Base-by-base conservation (phyloP, 2,329 filamentous ascomycete genomes). In the Zymoseptoria tritici region DNA sequence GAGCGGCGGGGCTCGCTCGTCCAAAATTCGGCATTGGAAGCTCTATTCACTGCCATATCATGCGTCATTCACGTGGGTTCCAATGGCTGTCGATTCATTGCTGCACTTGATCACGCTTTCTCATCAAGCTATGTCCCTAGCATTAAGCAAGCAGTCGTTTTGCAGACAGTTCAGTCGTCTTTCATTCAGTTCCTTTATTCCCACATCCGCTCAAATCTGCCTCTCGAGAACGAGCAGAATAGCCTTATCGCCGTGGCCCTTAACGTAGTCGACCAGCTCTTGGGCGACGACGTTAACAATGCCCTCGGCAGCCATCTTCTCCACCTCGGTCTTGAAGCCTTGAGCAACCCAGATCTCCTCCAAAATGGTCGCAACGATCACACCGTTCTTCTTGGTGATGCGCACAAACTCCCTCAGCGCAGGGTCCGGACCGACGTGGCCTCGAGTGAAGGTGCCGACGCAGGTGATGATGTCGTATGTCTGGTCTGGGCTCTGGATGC, bases 401-500 rank as follows among this genome's bases (percentile, higher is more conserved):
- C 82, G 72, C 22, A 81, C 72, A 54, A 84, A 78, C 66, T 84
- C 81, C 21, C 73, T 68, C 49, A 84, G 64, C 2, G 78, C 78
- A 2, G 71, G 71, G 51, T 72, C 69, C 0, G 82, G 80, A 0
- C 81, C 82, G 42, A 84, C 78, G 62, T 84, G 81, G 9, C 80
- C 80, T 57, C 78, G 75, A 0, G 82, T 84, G 61, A 84, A 77
- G 2, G 81, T 83, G 24, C 82, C 82, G 22, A 79, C 77, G 70
- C 82, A 84, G 1, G 77, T 76, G 19, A 83, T 74, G 4, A 78
- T 76, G 55, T 82, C 80, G 63, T 82, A 83, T 2, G 70, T 71
- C 9, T 72, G 72, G 61, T 78, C 74, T 3, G 70, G 60, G 46
- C 71, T 68, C 3, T 73, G 65, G 13, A 84, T 72, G 0, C 69